phyloP scores from a whole-genome alignment of 208 protist species.

The Spongospora subterranea region DNA sequence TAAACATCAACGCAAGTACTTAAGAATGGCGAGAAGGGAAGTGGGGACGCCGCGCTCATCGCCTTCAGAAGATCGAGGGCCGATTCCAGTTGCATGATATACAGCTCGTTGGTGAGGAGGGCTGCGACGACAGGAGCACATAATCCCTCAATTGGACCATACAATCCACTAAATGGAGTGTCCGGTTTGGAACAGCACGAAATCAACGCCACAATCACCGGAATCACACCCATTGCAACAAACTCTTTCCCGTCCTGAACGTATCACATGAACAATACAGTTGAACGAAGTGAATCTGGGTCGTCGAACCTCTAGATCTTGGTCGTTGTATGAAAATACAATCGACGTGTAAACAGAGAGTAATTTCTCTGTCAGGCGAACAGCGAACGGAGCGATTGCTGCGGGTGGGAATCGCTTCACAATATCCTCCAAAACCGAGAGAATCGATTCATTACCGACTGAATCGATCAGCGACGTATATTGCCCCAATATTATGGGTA shows the following conservation, averaged over 20 bases:
- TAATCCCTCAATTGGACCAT: not conserved
- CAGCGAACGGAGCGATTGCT: conserved; percentile 28
- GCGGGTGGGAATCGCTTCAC: not conserved
- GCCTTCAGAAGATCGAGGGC: not conserved
- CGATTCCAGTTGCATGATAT: conserved; percentile 6
- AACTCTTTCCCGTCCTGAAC: conserved; percentile 4
- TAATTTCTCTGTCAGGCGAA: not conserved
- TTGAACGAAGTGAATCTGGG: too few relatives aligned
- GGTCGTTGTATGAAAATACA: not conserved
- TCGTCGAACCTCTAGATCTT: not conserved
- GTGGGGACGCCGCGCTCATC: not conserved
- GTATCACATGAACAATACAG: not conserved
- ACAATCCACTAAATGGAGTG: too few relatives aligned
- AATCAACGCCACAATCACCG: not conserved
- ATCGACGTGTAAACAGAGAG: not conserved
- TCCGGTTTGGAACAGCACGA: not conserved
- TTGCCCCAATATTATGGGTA: not conserved
- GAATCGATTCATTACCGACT: not conserved
- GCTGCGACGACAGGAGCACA: not conserved
- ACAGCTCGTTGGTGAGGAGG: not conserved
- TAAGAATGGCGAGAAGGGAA: not conserved
- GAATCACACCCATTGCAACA: not conserved
- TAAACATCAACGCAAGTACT: not conserved
- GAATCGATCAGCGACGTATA: not conserved
- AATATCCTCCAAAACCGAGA: conserved; percentile 10